Conservation (phyloP, 2,329 filamentous ascomycete genomes). For the Pestalotiopsis sp. region DNA sequence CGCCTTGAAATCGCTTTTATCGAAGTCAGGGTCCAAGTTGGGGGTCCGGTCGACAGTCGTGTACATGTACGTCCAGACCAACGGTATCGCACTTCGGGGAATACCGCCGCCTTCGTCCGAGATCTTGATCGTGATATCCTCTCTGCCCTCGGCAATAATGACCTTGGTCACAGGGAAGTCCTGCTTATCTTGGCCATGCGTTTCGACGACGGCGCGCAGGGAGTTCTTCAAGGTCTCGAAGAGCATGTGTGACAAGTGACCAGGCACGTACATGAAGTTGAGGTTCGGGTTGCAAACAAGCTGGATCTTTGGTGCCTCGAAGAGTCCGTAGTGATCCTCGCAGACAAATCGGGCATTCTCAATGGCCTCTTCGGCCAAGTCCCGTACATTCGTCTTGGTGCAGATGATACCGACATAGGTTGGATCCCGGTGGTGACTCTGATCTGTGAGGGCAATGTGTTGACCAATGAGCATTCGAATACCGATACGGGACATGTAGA, state of each 20-base stretch:
- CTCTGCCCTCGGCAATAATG: constrained; percentile 94
- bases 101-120: constrained; percentile 97
- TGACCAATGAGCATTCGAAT: constrained; percentile 99
- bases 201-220: constrained; percentile 92
- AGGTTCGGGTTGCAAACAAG: constrained; percentile 93
- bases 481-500: constrained; percentile 99
- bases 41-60: constrained; percentile 97
- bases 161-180: constrained; percentile 97
- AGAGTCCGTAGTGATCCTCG: constrained; percentile 96
- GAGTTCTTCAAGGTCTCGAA: constrained; percentile 99
- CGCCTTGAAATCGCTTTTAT: constrained; percentile 98
- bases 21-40: constrained; percentile 93
- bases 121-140: constrained; percentile 99
- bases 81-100: constrained; percentile 85
- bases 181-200: constrained; percentile 91
- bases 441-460: constrained; percentile 95
- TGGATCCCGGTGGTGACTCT: constrained; percentile 85
- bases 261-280: constrained; percentile 99
- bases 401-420: constrained; percentile 99
- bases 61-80: constrained; percentile 99
- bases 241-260: constrained; percentile 98
- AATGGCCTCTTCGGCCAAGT: constrained; percentile 94
- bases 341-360: constrained; percentile 99
- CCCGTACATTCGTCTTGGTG: constrained; percentile 95
- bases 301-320: constrained; percentile 95